Base-by-base conservation (phyloP, 805 yeast species). In the Lachancea meyersii region DNA sequence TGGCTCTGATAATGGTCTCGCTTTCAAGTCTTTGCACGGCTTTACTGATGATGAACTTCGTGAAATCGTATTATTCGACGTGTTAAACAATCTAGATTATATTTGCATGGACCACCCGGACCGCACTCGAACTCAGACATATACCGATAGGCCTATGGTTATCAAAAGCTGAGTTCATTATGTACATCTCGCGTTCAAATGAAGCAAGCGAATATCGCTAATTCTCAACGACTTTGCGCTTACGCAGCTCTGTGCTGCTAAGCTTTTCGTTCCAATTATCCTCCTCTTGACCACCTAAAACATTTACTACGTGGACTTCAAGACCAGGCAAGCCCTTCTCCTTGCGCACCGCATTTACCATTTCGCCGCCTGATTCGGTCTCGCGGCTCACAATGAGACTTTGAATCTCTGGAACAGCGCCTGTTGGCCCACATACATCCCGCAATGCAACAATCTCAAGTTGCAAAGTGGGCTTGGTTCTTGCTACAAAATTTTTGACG, bases 381-480 rank as follows among this genome's bases (percentile, higher is more conserved):
- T 93, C 98, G 34, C 77, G 70, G 50, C 95, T 86, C 3, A 93
- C 78, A 0, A 91, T 79, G 31, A 93, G 70, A 0, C 88, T 82
- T 50, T 89, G 85, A 31, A 93, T 86, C 38, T 79, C 80, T 11
- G 72, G 70, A 2, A 83, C 71, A 10, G 74, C 71, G 0, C 87
- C 95, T 0, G 98, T 88, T 3, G 97, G 98, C 0, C 99, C 99
- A 64, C 94, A 88, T 0, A 89, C 74, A 58, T 93, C 97, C 46
- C 79, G 73, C 35, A 93, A 80, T 49, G 82, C 77, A 39, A 73
- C 74, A 1, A 82, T 65, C 22, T 79, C 77, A 9, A 78, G 65
- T 0, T 48, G 43, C 5, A 81, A 55, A 0, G 54, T 46, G 3
- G 86, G 80, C 32, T 70, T 69, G 9, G 79, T 54, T 21, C 67